Conservation (phyloP, 805 yeast genomes). For the Cyberlindnera petersonii region DNA sequence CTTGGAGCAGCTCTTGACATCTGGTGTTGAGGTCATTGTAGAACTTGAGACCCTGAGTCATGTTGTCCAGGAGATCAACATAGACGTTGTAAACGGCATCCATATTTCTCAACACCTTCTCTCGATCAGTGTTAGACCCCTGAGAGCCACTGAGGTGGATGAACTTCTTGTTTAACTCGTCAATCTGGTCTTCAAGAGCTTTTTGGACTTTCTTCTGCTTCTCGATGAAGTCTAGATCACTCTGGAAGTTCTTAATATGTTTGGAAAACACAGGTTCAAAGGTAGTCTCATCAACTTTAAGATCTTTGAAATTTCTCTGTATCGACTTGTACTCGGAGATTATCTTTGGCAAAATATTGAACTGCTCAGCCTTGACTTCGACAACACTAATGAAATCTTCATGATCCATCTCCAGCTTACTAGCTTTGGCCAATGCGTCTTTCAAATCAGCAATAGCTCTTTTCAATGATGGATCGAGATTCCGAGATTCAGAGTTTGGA, state of each 20-base stretch:
- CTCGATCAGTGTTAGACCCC: slow-evolving; percentile 31
- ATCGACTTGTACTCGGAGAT: slow-evolving; percentile 42
- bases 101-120: slow-evolving; percentile 46
- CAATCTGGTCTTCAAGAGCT: slow-evolving; percentile 37
- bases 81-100: slow-evolving; percentile 28
- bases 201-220: slow-evolving; percentile 37
- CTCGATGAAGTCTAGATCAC: slow-evolving; percentile 47
- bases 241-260: slow-evolving; percentile 44
- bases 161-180: slow-evolving; percentile 31
- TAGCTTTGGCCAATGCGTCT: slow-evolving; percentile 27
- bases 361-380: slow-evolving; percentile 42
- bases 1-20: slow-evolving; percentile 40
- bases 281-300: slow-evolving; percentile 27
- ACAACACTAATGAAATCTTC: slow-evolving; percentile 38
- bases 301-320: slow-evolving; percentile 17
- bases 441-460: slow-evolving; percentile 34
- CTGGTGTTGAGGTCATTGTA: slow-evolving; percentile 57
- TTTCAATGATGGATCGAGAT: slow-evolving; percentile 33
- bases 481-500: slow-evolving; percentile 31
- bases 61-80: slow-evolving; percentile 52
- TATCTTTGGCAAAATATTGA: slow-evolving; percentile 49
- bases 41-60: slow-evolving; percentile 66
- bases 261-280: slow-evolving; percentile 39
- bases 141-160: slow-evolving; percentile 14
- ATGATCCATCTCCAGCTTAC: slow-evolving; percentile 37